phyloP scores from a whole-genome alignment of 2,329 filamentous ascomycete species.

The Aspergillus sp. region DNA sequence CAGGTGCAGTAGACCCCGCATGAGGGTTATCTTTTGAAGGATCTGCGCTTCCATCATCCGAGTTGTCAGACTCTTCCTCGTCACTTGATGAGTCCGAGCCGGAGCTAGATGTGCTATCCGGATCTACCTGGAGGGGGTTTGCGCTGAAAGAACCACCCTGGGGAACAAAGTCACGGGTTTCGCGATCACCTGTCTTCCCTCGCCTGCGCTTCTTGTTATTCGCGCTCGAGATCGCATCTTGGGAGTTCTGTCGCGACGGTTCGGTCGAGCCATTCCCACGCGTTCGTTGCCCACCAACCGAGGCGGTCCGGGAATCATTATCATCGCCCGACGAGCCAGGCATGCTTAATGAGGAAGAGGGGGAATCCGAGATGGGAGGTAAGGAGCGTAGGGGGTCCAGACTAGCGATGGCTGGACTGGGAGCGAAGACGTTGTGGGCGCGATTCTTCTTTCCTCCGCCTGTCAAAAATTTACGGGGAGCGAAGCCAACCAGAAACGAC shows the following conservation, averaged over 20 bases:
- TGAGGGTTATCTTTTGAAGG: conserved; percentile 12
- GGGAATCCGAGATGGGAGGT: neutral
- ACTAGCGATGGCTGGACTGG: too few species aligned
- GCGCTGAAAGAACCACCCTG: conserved; percentile 31
- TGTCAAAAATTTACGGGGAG: conserved; percentile 21
- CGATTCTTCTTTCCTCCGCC: neutral
- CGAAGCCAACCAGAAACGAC: conserved; percentile 6
- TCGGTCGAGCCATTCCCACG: conserved; percentile 17
- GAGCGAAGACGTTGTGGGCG: too few species aligned
- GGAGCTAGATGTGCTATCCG: conserved; percentile 26
- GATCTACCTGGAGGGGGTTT: conserved; percentile 27
- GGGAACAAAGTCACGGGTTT: conserved; percentile 33
- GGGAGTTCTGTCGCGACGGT: conserved; percentile 19
- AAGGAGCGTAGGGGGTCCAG: neutral
- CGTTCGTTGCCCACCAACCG: conserved; percentile 36
- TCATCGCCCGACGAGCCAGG: conserved; percentile 26
- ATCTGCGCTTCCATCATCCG: conserved; percentile 9
- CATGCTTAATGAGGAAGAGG: conserved; percentile 11
- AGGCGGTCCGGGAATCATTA: conserved; percentile 44
- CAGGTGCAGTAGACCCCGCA: conserved; percentile 20
- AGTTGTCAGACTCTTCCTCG: conserved; percentile 8
- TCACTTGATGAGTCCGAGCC: conserved; percentile 16
- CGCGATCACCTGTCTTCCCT: conserved; percentile 15
- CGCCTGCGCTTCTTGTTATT: conserved; percentile 20
- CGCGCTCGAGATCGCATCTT: conserved; percentile 6